These are phyloP conservation scores for Candida railenensis DNA, from an alignment of 805 yeast species.

Conservation along the genomic window DNA sequence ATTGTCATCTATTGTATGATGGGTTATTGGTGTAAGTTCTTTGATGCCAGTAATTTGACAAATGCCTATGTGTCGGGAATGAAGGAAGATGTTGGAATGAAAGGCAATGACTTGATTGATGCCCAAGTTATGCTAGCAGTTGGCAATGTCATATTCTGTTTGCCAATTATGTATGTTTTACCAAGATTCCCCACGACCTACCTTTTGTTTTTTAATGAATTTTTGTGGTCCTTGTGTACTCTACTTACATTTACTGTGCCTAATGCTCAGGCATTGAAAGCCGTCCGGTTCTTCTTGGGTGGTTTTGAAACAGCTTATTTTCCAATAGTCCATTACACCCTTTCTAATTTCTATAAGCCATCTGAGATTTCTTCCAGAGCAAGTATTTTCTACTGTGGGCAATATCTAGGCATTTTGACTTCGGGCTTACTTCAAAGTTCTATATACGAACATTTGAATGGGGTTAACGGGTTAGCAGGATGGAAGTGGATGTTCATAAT, in stretches of 20 bases:
- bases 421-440: constrained; percentile 42
- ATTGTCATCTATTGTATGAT: constrained; percentile 25
- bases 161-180: constrained; percentile 23
- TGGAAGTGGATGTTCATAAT: constrained; percentile 28
- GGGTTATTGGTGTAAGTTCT: constrained; percentile 25
- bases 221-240: constrained; percentile 22
- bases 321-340: constrained; percentile 24
- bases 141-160: constrained; percentile 24
- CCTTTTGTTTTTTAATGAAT: constrained; percentile 12
- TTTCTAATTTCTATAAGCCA: constrained; percentile 24
- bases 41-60: constrained; percentile 20
- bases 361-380: constrained; percentile 24
- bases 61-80: constrained; percentile 28
- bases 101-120: constrained; percentile 26
- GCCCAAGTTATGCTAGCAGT: constrained; percentile 24
- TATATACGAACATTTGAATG: constrained; percentile 46
- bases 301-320: constrained; percentile 26
- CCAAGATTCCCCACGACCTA: constrained; percentile 18
- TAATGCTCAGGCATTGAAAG: constrained; percentile 20
- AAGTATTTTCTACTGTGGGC: constrained; percentile 26
- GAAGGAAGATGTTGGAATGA: constrained; percentile 21
- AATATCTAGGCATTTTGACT: constrained; percentile 27
- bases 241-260: constrained; percentile 17
- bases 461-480: constrained; percentile 26
- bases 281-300: constrained; percentile 24